Percentiles rank a stretch among this genome's conserved stretches.
Conservation (phyloP, 2,329 filamentous ascomycete genomes). For the Arachnopeziza araneosa region DNA sequence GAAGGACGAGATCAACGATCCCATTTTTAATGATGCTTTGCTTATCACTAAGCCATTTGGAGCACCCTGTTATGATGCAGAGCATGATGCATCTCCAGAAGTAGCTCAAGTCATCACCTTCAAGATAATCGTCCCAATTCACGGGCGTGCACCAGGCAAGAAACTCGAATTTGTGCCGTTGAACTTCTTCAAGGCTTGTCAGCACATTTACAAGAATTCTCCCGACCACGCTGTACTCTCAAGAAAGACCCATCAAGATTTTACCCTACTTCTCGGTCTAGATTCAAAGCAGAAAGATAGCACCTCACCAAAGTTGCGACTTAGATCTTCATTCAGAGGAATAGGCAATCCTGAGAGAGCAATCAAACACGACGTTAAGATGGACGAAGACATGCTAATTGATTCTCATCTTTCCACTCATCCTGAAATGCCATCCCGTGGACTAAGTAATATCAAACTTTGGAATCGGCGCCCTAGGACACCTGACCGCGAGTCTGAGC, state of each 20-base stretch:
- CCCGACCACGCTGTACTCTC: slow-evolving; percentile 54
- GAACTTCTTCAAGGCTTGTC: slow-evolving; percentile 60
- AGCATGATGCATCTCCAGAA: slow-evolving; percentile 25
- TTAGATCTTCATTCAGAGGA: not conserved
- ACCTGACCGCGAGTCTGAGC: not conserved
- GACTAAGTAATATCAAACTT: not conserved
- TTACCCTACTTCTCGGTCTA: not conserved
- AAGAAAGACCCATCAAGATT: slow-evolving; percentile 47
- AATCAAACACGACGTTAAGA: not conserved
- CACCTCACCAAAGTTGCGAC: not conserved
- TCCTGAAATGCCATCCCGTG: not conserved
- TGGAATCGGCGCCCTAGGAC: not conserved
- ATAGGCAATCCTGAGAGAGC: not conserved
- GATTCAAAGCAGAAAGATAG: not conserved
- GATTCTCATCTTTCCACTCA: not conserved
- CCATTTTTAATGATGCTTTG: slow-evolving; percentile 41
- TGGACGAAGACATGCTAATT: not conserved
- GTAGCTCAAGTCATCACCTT: slow-evolving; percentile 46
- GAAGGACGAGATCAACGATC: slow-evolving; percentile 38
- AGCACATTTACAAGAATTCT: slow-evolving; percentile 52
- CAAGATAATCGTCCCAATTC: slow-evolving; percentile 56
- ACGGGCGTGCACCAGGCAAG: slow-evolving; percentile 45
- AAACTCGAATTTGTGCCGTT: slow-evolving; percentile 56
- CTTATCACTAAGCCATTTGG: slow-evolving; percentile 39
- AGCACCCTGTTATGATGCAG: slow-evolving; percentile 35